These are phyloP conservation scores for Gossypium raimondii DNA, from an alignment of 345 rosid species.

Conservation along the genomic window DNA sequence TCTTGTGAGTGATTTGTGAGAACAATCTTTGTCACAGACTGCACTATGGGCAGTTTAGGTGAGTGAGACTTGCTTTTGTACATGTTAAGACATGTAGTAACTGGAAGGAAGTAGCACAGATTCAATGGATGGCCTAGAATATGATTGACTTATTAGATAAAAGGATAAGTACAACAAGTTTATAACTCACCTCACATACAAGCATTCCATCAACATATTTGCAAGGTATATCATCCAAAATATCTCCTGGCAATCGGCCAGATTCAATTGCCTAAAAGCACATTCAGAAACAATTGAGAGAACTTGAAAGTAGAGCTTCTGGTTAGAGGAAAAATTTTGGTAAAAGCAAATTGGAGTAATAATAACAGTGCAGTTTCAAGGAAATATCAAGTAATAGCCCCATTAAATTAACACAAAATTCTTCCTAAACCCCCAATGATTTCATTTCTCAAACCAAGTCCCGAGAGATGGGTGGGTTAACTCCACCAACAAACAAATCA, in stretches of 20 bases:
- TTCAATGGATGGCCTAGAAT: not conserved
- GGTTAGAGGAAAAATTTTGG: not conserved
- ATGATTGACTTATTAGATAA: not conserved
- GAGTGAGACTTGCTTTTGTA: not conserved
- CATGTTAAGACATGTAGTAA: not conserved
- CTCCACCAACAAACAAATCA: slow-evolving; percentile 1
- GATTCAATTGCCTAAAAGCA: slow-evolving; percentile 77
- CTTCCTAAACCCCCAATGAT: not conserved
- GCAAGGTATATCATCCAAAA: slow-evolving; percentile 72
- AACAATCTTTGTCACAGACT: not conserved
- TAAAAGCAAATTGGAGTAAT: not conserved
- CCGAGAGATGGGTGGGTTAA: not conserved
- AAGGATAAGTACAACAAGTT: not conserved
- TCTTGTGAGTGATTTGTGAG: not conserved
- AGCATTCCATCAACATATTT: slow-evolving; percentile 70
- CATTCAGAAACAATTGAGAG: not conserved
- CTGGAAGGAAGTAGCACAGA: not conserved
- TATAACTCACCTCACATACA: slow-evolving; percentile 67
- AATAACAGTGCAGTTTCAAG: not conserved
- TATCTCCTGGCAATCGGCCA: slow-evolving; percentile 81
- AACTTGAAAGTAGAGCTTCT: not conserved
- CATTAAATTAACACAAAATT: not conserved
- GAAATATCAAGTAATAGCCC: slow-evolving; percentile 3
- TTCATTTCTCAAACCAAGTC: not conserved
- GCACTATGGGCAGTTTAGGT: not conserved